Conservation (phyloP, 495 filamentous ascomycete genomes). For the Copromyces sp. region DNA sequence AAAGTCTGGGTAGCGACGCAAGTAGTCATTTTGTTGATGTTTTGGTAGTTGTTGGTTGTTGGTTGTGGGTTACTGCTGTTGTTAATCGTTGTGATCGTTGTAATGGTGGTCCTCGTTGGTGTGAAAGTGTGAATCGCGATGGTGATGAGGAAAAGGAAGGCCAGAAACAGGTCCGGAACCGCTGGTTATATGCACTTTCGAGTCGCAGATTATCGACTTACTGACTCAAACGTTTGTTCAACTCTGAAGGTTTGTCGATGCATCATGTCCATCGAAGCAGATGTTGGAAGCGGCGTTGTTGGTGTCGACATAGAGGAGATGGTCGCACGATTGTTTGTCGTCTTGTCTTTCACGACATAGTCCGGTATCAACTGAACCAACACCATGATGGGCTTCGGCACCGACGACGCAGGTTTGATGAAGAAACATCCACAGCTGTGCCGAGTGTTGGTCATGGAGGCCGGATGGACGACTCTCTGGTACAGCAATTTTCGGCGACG, state of each 20-base stretch:
- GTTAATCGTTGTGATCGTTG: neutral
- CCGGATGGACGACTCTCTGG: neutral
- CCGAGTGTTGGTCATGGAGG: neutral
- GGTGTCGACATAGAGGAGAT: neutral
- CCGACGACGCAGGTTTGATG: neutral
- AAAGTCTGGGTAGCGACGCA: neutral
- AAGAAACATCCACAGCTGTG: neutral
- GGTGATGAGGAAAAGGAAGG: neutral
- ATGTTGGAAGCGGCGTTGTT: neutral
- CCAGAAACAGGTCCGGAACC: neutral
- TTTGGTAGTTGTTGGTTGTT: neutral
- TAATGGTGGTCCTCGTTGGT: neutral
- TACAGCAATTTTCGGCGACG: neutral
- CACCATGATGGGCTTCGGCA: neutral
- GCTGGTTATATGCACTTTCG: neutral
- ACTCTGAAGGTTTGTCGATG: neutral
- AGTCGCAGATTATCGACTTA: neutral
- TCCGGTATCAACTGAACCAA: neutral
- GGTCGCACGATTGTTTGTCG: neutral
- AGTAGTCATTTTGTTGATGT: neutral
- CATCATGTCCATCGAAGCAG: neutral
- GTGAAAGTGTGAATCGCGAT: neutral
- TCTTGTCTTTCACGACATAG: neutral
- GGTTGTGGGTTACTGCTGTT: neutral
- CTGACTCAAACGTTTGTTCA: neutral